Base-by-base conservation (phyloP, 2,329 filamentous ascomycete genomes). In the Penicillium sp. region DNA sequence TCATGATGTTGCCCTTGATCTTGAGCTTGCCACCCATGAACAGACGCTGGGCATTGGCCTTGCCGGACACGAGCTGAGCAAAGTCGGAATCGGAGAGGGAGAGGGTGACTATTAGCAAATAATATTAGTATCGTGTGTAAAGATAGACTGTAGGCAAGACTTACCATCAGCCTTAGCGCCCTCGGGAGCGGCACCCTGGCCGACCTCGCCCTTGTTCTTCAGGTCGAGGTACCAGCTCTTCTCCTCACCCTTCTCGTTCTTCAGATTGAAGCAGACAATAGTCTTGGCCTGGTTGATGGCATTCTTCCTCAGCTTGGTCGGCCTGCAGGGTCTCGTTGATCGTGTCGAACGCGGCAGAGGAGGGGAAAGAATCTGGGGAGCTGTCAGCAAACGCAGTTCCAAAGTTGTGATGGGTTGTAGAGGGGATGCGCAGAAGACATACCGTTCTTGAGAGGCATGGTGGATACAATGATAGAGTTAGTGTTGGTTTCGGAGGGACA, bases 21-120 rank as follows among this genome's bases (percentile, higher is more conserved):
- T 97, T 98, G 66, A 98, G 78, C 79, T 95, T 96, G 63, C 93
- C 93, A n/a, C 81, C 81, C 91, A 98, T 97, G 75, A 97, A 96
- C 55, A 98, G 76, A 60, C 85, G 84, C 78, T 98, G 93, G 47
- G 93, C 89, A 67, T 96, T 95, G 61, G 87, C 89, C 77, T 94
- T 89, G 67, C 93, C 93, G 29, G 77, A 65, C 44, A 95, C 84
- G 56, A 98, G 80, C 68, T 86, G 84, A 57, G 75, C 81, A 66
- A 98, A 98, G 72, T 97, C 89, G 47, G 81, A 80, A 54, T 98
- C 93, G 50, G 84, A 87, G 57, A 97, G 80, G 4, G 78, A 70
- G 37, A 97, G 80, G n/a, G 88, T 94, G 50, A 97, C 91, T 93
- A 49, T 44, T 41, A 3, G 11, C 26, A 27, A 16, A 27, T 22